phyloP scores from a whole-genome alignment of 805 yeast genomes.

The Diddensiella santjacobensis region DNA sequence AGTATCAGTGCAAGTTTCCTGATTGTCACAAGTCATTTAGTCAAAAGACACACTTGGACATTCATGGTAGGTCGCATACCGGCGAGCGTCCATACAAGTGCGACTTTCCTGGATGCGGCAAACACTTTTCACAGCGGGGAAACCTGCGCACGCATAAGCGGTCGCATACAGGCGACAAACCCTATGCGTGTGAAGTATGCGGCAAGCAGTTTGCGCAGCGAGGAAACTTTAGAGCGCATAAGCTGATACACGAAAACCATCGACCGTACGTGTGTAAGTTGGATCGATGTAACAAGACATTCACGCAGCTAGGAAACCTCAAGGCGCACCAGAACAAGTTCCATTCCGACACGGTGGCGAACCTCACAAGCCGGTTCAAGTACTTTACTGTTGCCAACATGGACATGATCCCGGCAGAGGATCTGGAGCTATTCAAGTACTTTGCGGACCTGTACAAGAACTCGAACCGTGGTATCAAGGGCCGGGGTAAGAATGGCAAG shows the following conservation, averaged over 20 bases:
- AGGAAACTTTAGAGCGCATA: slow-evolving; percentile 88
- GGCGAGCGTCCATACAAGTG: slow-evolving; percentile 84
- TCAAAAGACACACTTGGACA: slow-evolving; percentile 88
- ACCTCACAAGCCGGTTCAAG: slow-evolving; percentile 50
- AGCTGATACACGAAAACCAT: slow-evolving; percentile 71
- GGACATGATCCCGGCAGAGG: slow-evolving; percentile 52
- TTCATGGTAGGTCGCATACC: slow-evolving; percentile 81
- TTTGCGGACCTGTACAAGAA: slow-evolving; percentile 81
- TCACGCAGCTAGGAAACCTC: slow-evolving; percentile 88
- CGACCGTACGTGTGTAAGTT: slow-evolving; percentile 78
- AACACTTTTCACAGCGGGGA: slow-evolving; percentile 86
- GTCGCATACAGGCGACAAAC: slow-evolving; percentile 89
- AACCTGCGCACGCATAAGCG: slow-evolving; percentile 81
- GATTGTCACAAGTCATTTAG: slow-evolving; percentile 76
- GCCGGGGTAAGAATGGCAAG: slow-evolving; percentile 64
- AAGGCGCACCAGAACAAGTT: slow-evolving; percentile 92
- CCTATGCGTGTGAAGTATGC: slow-evolving; percentile 76
- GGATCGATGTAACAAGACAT: slow-evolving; percentile 77
- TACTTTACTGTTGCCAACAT: slow-evolving; percentile 27
- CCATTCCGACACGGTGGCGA: slow-evolving; percentile 67
- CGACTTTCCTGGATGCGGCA: slow-evolving; percentile 58
- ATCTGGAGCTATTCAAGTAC: slow-evolving; percentile 67
- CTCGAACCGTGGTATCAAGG: slow-evolving; percentile 86
- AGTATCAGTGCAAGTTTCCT: slow-evolving; percentile 32
- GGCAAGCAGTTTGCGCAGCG: slow-evolving; percentile 77